phyloP scores from a whole-genome alignment of 2,329 filamentous ascomycete genomes.

The Gremmenia infestans region DNA sequence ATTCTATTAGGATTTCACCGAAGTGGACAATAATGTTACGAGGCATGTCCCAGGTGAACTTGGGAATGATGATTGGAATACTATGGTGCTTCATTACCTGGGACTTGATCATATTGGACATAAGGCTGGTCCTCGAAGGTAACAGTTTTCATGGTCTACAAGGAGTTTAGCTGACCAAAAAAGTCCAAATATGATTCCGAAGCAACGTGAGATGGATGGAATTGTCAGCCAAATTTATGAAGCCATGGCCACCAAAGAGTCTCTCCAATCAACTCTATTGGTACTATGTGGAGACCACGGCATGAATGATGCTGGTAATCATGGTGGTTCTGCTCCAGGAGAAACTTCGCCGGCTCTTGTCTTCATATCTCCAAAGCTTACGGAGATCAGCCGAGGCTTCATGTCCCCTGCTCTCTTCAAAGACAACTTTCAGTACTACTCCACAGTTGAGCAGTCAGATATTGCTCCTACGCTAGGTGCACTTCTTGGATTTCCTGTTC shows the following conservation, averaged over 20 bases:
- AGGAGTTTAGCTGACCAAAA: constrained; percentile 12
- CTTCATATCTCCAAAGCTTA: constrained; percentile 83
- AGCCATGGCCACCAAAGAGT: constrained; percentile 63
- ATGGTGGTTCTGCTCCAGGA: constrained; percentile 87
- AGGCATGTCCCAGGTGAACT: constrained; percentile 79
- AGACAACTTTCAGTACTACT: constrained; percentile 79
- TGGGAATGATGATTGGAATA: constrained; percentile 75
- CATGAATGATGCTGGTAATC: constrained; percentile 99
- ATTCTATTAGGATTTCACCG: constrained; percentile 75
- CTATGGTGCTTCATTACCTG: constrained; percentile 91
- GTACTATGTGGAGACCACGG: constrained; percentile 91
- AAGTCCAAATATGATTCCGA: constrained; percentile 85
- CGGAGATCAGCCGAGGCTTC: constrained; percentile 42
- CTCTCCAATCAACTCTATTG: constrained; percentile 74
- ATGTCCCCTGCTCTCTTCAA: constrained; percentile 52
- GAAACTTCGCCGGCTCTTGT: constrained; percentile 91
- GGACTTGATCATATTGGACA: constrained; percentile 97
- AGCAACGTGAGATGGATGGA: constrained; percentile 89
- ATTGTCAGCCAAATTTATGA: constrained; percentile 73
- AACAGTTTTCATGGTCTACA: constrained; percentile 13
- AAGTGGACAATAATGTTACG: constrained; percentile 97
- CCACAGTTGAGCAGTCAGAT: constrained; percentile 86
- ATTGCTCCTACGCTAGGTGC: constrained; percentile 84
- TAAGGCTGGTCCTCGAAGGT: constrained; percentile 85
- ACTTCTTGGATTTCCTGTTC: constrained; percentile 80